Percentiles rank a stretch among this genome's conserved stretches.
phyloP scores from a whole-genome alignment of 2,329 filamentous ascomycete genomes.

The Proliferodiscus dingleyae region DNA sequence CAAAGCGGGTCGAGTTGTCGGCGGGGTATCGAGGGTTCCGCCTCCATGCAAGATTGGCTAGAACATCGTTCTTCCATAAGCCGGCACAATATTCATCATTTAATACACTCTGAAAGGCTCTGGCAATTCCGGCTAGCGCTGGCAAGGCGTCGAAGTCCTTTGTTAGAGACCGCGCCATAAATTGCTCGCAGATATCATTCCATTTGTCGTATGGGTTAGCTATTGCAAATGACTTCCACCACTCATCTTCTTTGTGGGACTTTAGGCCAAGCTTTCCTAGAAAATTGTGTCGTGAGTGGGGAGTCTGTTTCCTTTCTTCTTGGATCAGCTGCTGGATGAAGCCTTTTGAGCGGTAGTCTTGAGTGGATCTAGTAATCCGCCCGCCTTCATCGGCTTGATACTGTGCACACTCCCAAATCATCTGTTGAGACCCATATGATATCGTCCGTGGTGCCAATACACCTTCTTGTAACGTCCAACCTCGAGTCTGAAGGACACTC shows the following conservation, averaged over 20 bases:
- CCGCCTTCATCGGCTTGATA: constrained; percentile 18
- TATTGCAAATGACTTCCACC: constrained; percentile 14
- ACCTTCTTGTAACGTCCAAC: constrained; percentile 19
- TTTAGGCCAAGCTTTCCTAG: constrained; percentile 4
- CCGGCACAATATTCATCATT: too few species aligned
- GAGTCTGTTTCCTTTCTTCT: neutral
- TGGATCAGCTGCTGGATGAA: constrained; percentile 16
- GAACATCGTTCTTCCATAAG: too few species aligned
- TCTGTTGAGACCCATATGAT: constrained; percentile 18
- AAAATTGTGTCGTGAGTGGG: neutral
- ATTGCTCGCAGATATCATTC: constrained; percentile 17
- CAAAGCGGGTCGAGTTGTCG: too few species aligned
- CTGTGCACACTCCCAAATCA: constrained; percentile 19
- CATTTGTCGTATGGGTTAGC: constrained; percentile 16
- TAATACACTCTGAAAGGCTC: too few species aligned
- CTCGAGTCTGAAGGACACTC: constrained; percentile 13
- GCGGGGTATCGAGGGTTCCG: too few species aligned
- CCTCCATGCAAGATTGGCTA: too few species aligned
- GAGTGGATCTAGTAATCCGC: constrained; percentile 12
- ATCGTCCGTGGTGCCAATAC: constrained; percentile 15
- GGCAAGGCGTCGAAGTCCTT: too few species aligned
- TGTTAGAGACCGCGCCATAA: constrained; percentile 15
- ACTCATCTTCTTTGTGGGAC: constrained; percentile 9
- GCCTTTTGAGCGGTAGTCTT: constrained; percentile 16
- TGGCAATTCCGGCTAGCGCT: too few species aligned